Base-by-base conservation (phyloP, 768 basidiomycete species). In the Mycena leptocephala region DNA sequence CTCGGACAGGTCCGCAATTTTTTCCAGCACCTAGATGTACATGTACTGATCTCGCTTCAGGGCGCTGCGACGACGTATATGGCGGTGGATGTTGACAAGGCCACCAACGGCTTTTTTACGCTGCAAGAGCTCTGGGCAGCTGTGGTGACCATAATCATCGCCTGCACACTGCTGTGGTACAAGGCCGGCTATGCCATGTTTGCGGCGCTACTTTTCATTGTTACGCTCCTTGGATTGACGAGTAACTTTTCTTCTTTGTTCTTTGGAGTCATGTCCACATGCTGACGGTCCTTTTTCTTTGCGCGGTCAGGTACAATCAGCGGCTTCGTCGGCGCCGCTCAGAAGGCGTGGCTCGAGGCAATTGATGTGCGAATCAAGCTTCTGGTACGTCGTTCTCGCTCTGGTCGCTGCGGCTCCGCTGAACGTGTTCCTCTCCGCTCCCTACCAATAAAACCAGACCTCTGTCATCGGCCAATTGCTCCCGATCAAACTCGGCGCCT, bases 401-500 rank as follows among this genome's bases (percentile, higher is more conserved):
- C 56, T n/a, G n/a, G n/a, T n/a, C n/a, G n/a, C n/a, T n/a, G n/a
- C n/a, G n/a, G n/a, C n/a, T n/a, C n/a, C n/a, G n/a, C n/a, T n/a
- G n/a, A n/a, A n/a, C n/a, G n/a, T n/a, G n/a, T 9, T 18, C 28
- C 1, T 28, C 28, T 30, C 8, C 18, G 7, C 41, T 43, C 41
- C 16, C 18, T 43, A 18, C 4, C 18, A 4, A 8, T 43, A 14
- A n/a, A 35, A 3, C 22, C 5, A 75, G 74, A 75, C 74, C 7
- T 75, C 74, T 35, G 74, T 69, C 32, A 67, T 75, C 46, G 35
- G 48, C 26, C 74, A 75, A 55, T 67, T 75, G 30, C 67, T 75
- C 37, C 74, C 74, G 59, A 75, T 75, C 67, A 75, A 75, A n/a
- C 74, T 75, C 43, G 74, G 74, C 26, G 74, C 74, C 10, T 75